These are phyloP conservation scores for Mediolabrus comicus DNA, from an alignment of 108 stramenopile genomes.

Conservation along the genomic window DNA sequence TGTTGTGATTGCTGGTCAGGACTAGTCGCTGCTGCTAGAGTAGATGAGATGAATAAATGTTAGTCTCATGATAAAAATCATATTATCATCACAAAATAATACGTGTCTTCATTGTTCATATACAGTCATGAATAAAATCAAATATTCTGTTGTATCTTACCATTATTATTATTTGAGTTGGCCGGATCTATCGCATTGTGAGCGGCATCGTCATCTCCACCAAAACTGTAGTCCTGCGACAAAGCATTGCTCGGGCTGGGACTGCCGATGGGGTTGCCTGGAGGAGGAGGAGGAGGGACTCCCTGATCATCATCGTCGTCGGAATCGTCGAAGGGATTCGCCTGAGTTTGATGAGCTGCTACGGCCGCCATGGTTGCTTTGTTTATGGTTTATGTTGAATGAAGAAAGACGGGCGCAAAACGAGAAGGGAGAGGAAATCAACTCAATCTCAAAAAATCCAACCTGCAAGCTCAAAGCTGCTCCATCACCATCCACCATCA, in stretches of 20 bases:
- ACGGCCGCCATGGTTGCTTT: not conserved
- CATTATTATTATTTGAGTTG: not conserved
- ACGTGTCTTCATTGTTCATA: too few relatives aligned
- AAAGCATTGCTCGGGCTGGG: not conserved
- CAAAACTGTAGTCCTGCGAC: not conserved
- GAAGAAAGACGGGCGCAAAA: too few relatives aligned
- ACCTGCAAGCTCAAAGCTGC: too few relatives aligned
- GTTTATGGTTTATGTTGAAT: not conserved
- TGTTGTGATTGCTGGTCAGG: not conserved
- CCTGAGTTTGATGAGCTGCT: not conserved
- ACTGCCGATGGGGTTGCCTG: not conserved
- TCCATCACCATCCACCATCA: too few relatives aligned
- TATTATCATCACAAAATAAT: too few relatives aligned
- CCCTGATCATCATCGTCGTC: conserved; percentile 1
- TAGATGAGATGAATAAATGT: not conserved
- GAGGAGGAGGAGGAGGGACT: not conserved
- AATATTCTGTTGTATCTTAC: too few relatives aligned
- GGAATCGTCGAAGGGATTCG: conserved; percentile 15
- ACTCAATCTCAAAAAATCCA: too few relatives aligned
- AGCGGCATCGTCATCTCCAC: not conserved
- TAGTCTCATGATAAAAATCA: too few relatives aligned
- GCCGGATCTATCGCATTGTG: not conserved
- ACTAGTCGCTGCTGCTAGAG: not conserved
- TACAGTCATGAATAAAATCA: too few relatives aligned
- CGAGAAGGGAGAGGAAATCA: too few relatives aligned